Evolutionary conservation across 768 basidiomycete species (phyloP).

Genomic region (Cystoderma amianthinum): DNA sequence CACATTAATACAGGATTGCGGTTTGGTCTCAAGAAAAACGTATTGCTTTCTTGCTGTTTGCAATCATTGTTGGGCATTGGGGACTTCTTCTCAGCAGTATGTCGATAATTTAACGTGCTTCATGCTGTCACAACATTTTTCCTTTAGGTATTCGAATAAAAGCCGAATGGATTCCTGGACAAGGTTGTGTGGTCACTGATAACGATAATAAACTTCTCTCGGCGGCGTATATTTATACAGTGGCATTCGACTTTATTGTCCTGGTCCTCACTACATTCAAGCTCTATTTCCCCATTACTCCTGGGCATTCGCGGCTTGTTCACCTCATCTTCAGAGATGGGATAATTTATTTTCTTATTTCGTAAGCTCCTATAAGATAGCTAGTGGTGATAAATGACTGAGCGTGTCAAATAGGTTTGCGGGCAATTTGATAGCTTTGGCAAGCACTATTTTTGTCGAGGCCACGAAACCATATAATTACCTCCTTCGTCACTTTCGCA

Average conservation of each 20-base stretch:
- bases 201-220: conserved; percentile 58
- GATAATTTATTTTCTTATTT: conserved; percentile 64
- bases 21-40: conserved; percentile 58
- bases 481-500: conserved; percentile 5
- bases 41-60: conserved; percentile 42
- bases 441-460: background rate
- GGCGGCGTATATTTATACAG: conserved; percentile 65
- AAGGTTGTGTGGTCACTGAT: conserved; percentile 49
- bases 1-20: conserved; percentile 41
- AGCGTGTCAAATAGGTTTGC: background rate
- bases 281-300: conserved; percentile 34
- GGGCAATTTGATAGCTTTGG: background rate
- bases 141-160: conserved; percentile 48
- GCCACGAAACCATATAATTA: background rate
- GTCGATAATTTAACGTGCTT: conserved; percentile 4
- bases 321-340: conserved; percentile 68
- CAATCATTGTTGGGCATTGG: conserved; percentile 65
- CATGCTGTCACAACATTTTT: background rate
- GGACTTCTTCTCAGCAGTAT: conserved; percentile 62
- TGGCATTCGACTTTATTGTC: conserved; percentile 65
- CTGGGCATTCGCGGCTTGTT: conserved; percentile 47
- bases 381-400: background rate
- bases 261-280: conserved; percentile 57
- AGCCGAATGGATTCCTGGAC: conserved; percentile 42
- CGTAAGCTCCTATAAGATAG: conserved; percentile 40